Base-by-base conservation (phyloP, 306 rosid species). In the Pyrus betulifolia region DNA sequence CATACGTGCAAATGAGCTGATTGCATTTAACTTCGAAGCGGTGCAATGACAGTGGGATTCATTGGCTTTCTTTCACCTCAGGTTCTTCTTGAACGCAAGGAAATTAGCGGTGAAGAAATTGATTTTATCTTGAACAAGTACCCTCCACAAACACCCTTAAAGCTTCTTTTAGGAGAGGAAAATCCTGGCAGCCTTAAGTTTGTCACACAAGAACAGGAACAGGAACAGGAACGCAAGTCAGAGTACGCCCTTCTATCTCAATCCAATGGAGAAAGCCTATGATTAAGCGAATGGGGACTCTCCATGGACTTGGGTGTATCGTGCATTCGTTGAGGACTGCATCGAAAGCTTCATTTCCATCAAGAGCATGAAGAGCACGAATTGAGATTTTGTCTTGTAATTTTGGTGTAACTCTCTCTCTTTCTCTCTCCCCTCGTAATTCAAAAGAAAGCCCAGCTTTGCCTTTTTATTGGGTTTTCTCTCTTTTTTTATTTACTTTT, bases 131-230 rank as follows among this genome's bases (percentile, higher is more conserved):
- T 92, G 82, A 85, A 77, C 88, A 87, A 84, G 46, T 95, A 95
- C 90, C 99, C 97, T 67, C 90, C 96, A 51, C 90, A 89, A 78
- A 95, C 98, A 35, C 93, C 97, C 1, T 55, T 90, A 38, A 79
- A 72, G 76, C 79, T 82, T 83, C 80, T 92, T 79, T 84, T 91
- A 76, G 91, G 87, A 79, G 98, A 91, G 86, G 84, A 80, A 75
- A 79, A 86, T 67, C 91, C 97, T 3, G 92, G 87, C 45, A 86
- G 84, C 85, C 87, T 92, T 75, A 91, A 88, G 15, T 86, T 89
- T 60, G 11, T 76, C 75, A 72, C 64, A 65, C 78, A 57, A 74
- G 93, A 85, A 77, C 78, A 67, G 72, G 94, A 86, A 77, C 40
- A 35, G 40, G 92, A 86, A 76, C 78, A 82, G 65, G 80, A 23